Base-by-base conservation (phyloP, 2,329 filamentous ascomycete genomes). In the Apiospora hydei region DNA sequence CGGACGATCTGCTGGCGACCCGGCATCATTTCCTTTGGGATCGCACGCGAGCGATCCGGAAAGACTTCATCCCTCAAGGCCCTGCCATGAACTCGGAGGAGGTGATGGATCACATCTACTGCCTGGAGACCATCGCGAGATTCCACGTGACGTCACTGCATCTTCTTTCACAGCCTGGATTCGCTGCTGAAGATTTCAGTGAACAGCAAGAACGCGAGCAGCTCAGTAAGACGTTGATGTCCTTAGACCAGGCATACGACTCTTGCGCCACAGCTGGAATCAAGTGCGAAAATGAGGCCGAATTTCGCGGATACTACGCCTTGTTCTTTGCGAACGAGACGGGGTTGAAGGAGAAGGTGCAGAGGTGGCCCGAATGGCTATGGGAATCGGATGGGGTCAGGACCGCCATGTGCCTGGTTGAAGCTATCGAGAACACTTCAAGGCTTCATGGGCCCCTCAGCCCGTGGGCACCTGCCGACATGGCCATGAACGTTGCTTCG, bases 171-270 rank as follows among this genome's bases (percentile, higher is more conserved):
- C 85, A 86, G 71, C 84, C 86, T 24, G 89, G 86, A 13, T 85
- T 88, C 67, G 85, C 86, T 0, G 84, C 87, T 0, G 87, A 90
- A 44, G 88, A 89, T 71, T 92, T 92, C 76, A 89, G 89, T 5
- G 88, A 91, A 76, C 90, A 91, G 74, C 91, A 92, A 77, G 91
- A 93, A 79, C 83, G 90, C 34, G 91, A 93, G 78, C 91, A 93
- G 77, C 84, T 93, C 21, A 88, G 88, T 49, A 92, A 92, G 76
- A 87, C 90, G 0, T 82, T 93, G 4, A 83, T 92, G 18, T 92
- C 91, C 1, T 82, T 93, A 18, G 88, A 90, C 71, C 88, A 92
- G 74, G 84, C 90, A 1, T 93, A 93, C 77, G 89, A 92, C 74
- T 89, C 92, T 76, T 91, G 90, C 78, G 86, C 86, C 61, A 84